A percentile compares a stretch with the other conserved stretches of the same genome.
Evolutionary conservation across 495 filamentous ascomycete species (phyloP).

Genomic region (Trichoderma erinaceum): DNA sequence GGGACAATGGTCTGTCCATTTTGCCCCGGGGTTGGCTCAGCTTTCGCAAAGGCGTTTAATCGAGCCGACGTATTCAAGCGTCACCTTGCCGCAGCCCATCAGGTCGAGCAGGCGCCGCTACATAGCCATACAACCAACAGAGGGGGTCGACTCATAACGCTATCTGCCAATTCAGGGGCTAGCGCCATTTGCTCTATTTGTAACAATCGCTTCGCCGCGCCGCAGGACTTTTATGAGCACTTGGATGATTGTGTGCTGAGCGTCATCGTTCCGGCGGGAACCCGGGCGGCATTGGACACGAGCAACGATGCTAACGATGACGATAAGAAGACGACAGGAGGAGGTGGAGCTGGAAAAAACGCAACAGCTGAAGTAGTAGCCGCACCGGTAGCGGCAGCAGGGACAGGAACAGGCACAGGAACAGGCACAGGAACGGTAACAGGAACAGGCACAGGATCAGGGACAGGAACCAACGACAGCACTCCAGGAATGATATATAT

Average conservation of each 20-base stretch:
- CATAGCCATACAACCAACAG: conserved; percentile 52
- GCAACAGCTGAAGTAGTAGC: not conserved
- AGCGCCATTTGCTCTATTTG: conserved; percentile 97
- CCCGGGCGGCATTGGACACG: not conserved
- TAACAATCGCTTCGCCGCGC: conserved; percentile 77
- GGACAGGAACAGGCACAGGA: not conserved
- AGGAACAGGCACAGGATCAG: not conserved
- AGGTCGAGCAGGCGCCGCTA: conserved; percentile 90
- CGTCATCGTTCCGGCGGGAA: conserved; percentile 70
- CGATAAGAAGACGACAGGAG: not conserved
- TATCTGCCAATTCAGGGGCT: conserved; percentile 43
- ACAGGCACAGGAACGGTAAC: not conserved
- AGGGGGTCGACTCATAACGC: conserved; percentile 39
- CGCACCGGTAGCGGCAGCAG: not conserved
- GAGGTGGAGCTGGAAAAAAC: not conserved
- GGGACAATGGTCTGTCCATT: conserved; percentile 99
- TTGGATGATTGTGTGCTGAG: conserved; percentile 95
- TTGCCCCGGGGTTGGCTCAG: conserved; percentile 85
- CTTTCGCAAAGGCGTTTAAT: conserved; percentile 97
- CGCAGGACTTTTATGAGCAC: conserved; percentile 98
- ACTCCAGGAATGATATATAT: conserved; percentile 4
- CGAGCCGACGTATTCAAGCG: conserved; percentile 98
- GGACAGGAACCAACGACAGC: conserved; percentile 1
- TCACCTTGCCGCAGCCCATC: conserved; percentile 88
- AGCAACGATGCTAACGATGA: conserved; percentile 8